Base-by-base conservation (phyloP, 2,329 filamentous ascomycete genomes). In the Pseudocercospora ulei region DNA sequence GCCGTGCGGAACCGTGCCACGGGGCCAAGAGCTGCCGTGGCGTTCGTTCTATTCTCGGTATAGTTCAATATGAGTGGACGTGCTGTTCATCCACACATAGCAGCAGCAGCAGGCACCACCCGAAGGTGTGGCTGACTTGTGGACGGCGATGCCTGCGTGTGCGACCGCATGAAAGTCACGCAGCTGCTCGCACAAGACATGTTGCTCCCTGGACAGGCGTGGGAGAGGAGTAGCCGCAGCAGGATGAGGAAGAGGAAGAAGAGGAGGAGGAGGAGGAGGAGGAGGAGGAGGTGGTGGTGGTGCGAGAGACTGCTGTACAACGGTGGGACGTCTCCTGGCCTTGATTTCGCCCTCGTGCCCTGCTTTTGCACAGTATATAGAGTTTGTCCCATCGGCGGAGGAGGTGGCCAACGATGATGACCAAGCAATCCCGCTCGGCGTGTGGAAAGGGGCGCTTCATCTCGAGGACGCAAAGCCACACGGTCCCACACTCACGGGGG, bases 391-490 rank as follows among this genome's bases (percentile, higher is more conserved):
- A 33, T 22, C 18, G 14, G n/a, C 23, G 30, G 11, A 22, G 14
- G 30, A 33, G 17, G 17, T 33, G 19, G 12, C 7, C 8, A 19
- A 20, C n/a, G 16, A 12, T 23, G 30, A 33, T 33, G 16, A 33
- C 29, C 29, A 33, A 33, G 29, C 19, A 18, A 5, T 22, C 29
- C 17, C 22, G 24, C 17, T 33, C 29, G 9, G 29, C 16, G n/a
- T 22, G 29, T n/a, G 11, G 18, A 42, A 25, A 22, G 19, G 9
- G 29, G 19, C 16, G 12, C 14, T 37, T 31, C 33, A 30, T 37
- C 33, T 24, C 39, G 27, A 23, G 18, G 33, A 17, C 22, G 27
- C 12, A 33, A 33, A 42, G 39, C 39, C 33, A 37, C 28, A 25
- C 33, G 36, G 20, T 25, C 12, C 16, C 11, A 16, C 19, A 28